Conservation (phyloP, 805 yeast species). For the Ogataea sp. region DNA sequence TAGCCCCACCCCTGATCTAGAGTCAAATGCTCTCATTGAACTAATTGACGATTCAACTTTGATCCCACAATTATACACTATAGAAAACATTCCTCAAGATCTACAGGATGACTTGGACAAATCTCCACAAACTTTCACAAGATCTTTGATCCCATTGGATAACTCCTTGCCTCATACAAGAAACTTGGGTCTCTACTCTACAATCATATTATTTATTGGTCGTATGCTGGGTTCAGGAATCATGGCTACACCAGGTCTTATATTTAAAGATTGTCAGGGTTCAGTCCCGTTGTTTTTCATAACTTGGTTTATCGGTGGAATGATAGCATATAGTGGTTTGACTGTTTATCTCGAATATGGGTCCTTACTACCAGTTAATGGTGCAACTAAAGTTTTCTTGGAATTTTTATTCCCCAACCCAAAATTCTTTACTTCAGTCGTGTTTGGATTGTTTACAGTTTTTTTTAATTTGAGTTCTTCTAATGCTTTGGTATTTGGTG, state of each 20-base stretch:
- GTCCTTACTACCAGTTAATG: constrained; percentile 57
- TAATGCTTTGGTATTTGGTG: constrained; percentile 41
- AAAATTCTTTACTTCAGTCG: constrained; percentile 31
- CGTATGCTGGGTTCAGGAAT: constrained; percentile 67
- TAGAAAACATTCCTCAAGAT: neutral
- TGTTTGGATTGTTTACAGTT: constrained; percentile 33
- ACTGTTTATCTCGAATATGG: constrained; percentile 58
- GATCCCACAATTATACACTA: neutral
- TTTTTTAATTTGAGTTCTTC: constrained; percentile 34
- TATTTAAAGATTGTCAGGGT: constrained; percentile 53
- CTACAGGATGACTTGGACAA: neutral
- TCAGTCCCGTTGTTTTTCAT: constrained; percentile 45
- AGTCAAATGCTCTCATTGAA: neutral
- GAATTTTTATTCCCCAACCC: constrained; percentile 56
- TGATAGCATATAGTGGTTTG: constrained; percentile 52
- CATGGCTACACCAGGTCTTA: constrained; percentile 57
- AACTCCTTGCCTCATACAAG: constrained; percentile 9
- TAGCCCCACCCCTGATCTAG: no score
- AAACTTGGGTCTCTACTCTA: constrained; percentile 49
- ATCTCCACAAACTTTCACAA: neutral
- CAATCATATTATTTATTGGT: constrained; percentile 50
- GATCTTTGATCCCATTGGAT: constrained; percentile 15
- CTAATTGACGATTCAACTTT: neutral
- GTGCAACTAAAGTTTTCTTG: constrained; percentile 60
- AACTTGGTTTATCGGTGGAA: constrained; percentile 52